Conservation (phyloP, 345 rosid species). For the Bruguiera gymnorhiza region DNA sequence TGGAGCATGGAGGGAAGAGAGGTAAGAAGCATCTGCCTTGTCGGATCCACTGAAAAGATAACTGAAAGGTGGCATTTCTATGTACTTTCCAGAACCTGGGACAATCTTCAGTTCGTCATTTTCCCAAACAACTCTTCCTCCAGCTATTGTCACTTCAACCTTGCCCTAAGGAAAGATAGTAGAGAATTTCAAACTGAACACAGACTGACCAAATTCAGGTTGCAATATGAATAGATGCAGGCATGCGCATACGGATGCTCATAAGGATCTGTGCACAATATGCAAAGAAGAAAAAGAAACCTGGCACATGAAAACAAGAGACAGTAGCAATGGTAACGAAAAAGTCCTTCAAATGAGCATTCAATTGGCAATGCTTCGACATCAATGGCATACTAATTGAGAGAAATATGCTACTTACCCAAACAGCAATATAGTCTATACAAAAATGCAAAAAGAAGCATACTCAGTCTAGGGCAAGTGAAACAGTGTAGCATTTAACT, state of each 20-base stretch:
- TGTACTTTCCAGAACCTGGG: slow-evolving; percentile 72
- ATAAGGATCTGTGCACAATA: neutral
- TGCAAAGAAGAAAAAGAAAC: neutral
- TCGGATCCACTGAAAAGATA: slow-evolving; percentile 79
- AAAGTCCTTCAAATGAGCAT: neutral
- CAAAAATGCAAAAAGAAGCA: too few species aligned
- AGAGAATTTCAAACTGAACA: slow-evolving; percentile 3
- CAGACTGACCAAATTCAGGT: neutral
- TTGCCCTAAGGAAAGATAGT: slow-evolving; percentile 54
- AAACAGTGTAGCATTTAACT: too few species aligned
- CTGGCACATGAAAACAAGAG: neutral
- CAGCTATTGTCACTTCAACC: slow-evolving; percentile 86
- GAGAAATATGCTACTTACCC: too few species aligned
- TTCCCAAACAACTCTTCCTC: slow-evolving; percentile 86
- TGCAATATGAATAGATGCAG: neutral
- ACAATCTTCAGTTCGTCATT: slow-evolving; percentile 65
- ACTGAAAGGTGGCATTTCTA: slow-evolving; percentile 68
- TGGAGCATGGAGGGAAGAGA: slow-evolving; percentile 74
- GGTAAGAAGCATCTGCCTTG: slow-evolving; percentile 68
- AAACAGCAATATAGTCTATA: too few species aligned
- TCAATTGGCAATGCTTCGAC: too few species aligned
- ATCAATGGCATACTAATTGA: too few species aligned
- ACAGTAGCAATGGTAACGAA: neutral
- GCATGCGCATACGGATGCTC: neutral
- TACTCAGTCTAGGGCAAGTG: too few species aligned